Conservation (phyloP, 108 stramenopile species). For the Cyclotella cryptica region DNA sequence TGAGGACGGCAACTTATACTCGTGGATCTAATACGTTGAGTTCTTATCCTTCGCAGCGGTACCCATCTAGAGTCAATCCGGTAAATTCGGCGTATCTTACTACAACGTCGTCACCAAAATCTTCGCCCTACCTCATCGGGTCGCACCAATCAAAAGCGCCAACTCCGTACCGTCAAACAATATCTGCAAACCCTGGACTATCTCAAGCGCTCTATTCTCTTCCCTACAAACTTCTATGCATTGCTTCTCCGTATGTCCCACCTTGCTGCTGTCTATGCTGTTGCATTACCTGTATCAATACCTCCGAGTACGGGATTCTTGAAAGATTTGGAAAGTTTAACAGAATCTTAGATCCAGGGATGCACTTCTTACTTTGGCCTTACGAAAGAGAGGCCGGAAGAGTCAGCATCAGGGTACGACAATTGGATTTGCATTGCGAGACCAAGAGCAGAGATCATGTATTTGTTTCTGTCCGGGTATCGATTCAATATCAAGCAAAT, state of each 20-base stretch:
- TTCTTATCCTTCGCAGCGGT: neutral
- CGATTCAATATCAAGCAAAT: constrained; percentile 57
- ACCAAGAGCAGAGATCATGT: constrained; percentile 76
- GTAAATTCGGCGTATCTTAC: constrained; percentile 12
- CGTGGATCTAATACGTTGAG: neutral
- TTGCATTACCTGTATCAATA: constrained; percentile 39
- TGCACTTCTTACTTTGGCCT: constrained; percentile 49
- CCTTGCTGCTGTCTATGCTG: constrained; percentile 46
- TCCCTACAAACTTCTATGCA: constrained; percentile 36
- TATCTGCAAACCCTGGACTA: neutral
- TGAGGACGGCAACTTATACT: neutral
- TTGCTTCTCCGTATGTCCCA: constrained; percentile 33
- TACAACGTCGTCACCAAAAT: neutral
- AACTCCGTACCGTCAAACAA: neutral
- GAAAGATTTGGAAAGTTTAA: constrained; percentile 49
- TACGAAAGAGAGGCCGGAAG: constrained; percentile 47
- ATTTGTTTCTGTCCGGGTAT: constrained; percentile 5
- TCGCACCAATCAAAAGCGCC: neutral
- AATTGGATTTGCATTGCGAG: constrained; percentile 66
- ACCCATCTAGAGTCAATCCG: neutral
- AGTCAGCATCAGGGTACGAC: constrained; percentile 54
- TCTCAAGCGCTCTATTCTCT: constrained; percentile 10
- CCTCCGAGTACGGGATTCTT: constrained; percentile 44
- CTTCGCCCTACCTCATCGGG: neutral
- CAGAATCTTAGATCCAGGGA: constrained; percentile 43